These are phyloP conservation scores for Hippophae gyantsensis DNA, from an alignment of 306 rosid species.

Conservation along the genomic window DNA sequence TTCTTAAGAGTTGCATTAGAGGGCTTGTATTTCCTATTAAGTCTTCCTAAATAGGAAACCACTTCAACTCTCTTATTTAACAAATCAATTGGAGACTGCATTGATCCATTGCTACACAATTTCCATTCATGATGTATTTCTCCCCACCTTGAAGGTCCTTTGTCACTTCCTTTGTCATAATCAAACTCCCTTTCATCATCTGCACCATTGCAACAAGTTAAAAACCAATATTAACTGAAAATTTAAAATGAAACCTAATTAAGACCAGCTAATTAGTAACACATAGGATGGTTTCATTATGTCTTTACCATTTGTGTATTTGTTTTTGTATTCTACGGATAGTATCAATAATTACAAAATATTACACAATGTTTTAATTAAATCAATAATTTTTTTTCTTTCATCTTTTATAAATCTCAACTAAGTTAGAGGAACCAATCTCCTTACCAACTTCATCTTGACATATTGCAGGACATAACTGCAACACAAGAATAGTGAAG, in stretches of 20 bases:
- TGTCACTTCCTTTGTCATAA: conserved; percentile 26
- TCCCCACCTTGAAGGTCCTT: conserved; percentile 68
- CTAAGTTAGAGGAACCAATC: neutral
- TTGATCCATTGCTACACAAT: conserved; percentile 35
- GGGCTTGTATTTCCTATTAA: conserved; percentile 32
- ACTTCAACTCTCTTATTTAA: conserved; percentile 32
- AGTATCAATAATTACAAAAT: no score
- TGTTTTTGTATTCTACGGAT: neutral
- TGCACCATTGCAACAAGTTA: conserved; percentile 12
- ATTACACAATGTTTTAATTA: no score
- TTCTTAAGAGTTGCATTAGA: conserved; percentile 54
- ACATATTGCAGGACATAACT: conserved; percentile 23
- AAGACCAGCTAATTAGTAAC: no score
- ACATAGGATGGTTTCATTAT: no score
- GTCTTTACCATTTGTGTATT: neutral
- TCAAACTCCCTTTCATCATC: conserved; percentile 52
- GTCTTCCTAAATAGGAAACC: conserved; percentile 24
- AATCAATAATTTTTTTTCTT: no score
- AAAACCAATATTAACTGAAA: neutral
- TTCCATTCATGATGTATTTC: conserved; percentile 46
- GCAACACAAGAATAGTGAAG: conserved; percentile 21
- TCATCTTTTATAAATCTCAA: neutral
- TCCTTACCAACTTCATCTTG: conserved; percentile 48
- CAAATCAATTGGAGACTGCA: conserved; percentile 77
- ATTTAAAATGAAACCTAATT: no score